Conservation (phyloP, 306 rosid species). For the Phaseolus lunatus region DNA sequence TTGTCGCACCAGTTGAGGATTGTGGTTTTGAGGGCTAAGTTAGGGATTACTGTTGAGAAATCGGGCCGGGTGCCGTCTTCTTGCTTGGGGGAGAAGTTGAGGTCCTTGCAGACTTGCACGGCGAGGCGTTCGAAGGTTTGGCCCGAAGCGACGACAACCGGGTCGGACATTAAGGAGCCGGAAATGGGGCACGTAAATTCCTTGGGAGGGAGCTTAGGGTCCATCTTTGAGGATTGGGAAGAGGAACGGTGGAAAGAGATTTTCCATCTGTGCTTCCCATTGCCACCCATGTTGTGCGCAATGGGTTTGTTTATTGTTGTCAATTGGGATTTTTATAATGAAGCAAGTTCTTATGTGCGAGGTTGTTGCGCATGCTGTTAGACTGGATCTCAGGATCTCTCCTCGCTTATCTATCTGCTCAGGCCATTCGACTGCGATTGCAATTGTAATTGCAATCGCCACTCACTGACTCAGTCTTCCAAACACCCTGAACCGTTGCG, state of each 20-base stretch:
- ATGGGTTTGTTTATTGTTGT: not conserved
- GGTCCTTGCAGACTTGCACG: constrained; percentile 65
- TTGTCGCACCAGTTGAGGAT: constrained; percentile 71
- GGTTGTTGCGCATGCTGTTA: too few species aligned
- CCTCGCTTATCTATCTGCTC: too few species aligned
- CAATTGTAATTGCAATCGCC: too few species aligned
- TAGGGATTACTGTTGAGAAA: constrained; percentile 72
- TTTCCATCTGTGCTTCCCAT: constrained; percentile 79
- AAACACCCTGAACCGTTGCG: not conserved
- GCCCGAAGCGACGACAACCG: constrained; percentile 86
- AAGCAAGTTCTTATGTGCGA: too few species aligned
- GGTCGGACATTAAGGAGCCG: constrained; percentile 84
- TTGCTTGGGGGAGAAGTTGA: constrained; percentile 57
- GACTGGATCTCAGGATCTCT: not conserved
- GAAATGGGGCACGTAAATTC: constrained; percentile 78
- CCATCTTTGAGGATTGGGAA: constrained; percentile 49
- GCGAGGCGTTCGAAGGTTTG: constrained; percentile 86
- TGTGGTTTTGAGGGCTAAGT: constrained; percentile 65
- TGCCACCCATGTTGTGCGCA: constrained; percentile 59
- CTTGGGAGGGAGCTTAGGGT: constrained; percentile 50
- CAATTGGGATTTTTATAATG: not conserved
- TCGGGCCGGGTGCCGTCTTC: constrained; percentile 79
- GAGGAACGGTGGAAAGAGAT: constrained; percentile 59
- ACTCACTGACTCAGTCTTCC: not conserved
- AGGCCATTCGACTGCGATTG: too few species aligned